A percentile compares a stretch with the other conserved stretches of the same genome.
These are phyloP conservation scores for Phycomyces nitens DNA, from an alignment of 192 early-diverging fungal species.

Conservation along the genomic window DNA sequence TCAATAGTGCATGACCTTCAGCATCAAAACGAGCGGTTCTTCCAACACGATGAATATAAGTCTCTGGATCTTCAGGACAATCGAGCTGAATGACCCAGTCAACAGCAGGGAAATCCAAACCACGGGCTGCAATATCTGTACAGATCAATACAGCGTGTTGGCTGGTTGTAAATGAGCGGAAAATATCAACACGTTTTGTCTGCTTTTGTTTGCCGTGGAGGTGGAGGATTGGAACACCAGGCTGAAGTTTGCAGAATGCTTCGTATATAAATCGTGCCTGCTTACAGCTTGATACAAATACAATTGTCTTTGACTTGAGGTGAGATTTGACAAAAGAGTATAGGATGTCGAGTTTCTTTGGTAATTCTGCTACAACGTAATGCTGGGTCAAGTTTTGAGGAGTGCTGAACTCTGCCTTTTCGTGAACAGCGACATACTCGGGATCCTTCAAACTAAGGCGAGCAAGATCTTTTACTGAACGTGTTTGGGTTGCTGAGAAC, in stretches of 20 bases:
- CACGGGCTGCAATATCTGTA: slow-evolving; percentile 95
- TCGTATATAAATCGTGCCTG: slow-evolving; percentile 95
- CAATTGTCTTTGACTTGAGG: slow-evolving; percentile 80
- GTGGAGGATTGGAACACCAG: slow-evolving; percentile 86
- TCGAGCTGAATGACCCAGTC: slow-evolving; percentile 99
- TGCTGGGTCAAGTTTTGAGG: slow-evolving; percentile 82
- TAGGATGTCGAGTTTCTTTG: slow-evolving; percentile 92
- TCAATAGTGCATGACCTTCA: slow-evolving; percentile 80
- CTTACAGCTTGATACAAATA: slow-evolving; percentile 96
- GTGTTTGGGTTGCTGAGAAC: slow-evolving; percentile 98
- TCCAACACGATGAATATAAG: slow-evolving; percentile 98
- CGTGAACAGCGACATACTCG: slow-evolving; percentile 94
- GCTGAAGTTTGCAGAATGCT: slow-evolving; percentile 92
- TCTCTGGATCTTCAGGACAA: slow-evolving; percentile 93
- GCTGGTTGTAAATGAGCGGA: slow-evolving; percentile 81
- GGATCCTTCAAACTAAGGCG: slow-evolving; percentile 85
- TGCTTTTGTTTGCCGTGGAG: slow-evolving; percentile 98
- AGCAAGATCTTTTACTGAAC: slow-evolving; percentile 91
- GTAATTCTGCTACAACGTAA: slow-evolving; percentile 80
- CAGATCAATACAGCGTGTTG: slow-evolving; percentile 80
- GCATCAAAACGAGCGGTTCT: slow-evolving; percentile 94
- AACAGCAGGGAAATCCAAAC: slow-evolving; percentile 96
- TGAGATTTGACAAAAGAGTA: slow-evolving; percentile 96
- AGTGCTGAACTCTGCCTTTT: slow-evolving; percentile 74
- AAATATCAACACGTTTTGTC: slow-evolving; percentile 88